Base-by-base conservation (phyloP, 306 rosid species). In the Mimosa bimucronata region DNA sequence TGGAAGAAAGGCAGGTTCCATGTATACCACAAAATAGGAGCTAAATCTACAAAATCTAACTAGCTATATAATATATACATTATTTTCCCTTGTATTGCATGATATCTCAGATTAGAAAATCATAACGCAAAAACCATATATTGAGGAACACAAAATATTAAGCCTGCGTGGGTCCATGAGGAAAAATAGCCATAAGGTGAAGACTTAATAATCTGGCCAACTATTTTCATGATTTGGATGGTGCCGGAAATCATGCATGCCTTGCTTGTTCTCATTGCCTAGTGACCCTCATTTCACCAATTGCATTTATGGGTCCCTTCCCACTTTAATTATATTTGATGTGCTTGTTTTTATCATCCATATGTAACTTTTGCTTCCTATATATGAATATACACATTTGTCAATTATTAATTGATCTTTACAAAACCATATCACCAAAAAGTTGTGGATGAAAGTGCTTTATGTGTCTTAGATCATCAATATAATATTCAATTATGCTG, bases 161-260 rank as follows among this genome's bases (percentile, higher is more conserved):
- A 69, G 26, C 53, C 40, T 41, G 40, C 8, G 31, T 46, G 83
- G 74, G 81, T 66, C 82, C 80, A 1, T 65, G 62, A 46, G 77
- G 31, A 77, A 83, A 38, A 50, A 50, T 52, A 58, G 73, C 74
- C 82, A 75, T 14, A 55, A 26, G 79, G 71, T 44, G 55, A 38
- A 77, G 74, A 66, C 52, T 75, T 66, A 72, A 69, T 69, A 77
- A 66, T 81, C 85, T 82, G 52, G 73, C 84, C 83, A 61, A 81
- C 70, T 79, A 46, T 68, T 57, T 73, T 66, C 74, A 72, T 78
- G 86, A 85, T 83, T 69, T 75, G 46, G 85, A 86, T 70, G 57
- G 42, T 72, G 78, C 87, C 67, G 66, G 79, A 73, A 75, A 68
- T 80, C 55, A 74, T 60, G 77, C 48, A 74, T 60, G 77, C 85